Evolutionary conservation across 2,329 filamentous ascomycete genomes (phyloP).

Genomic region (Exophiala sp.): DNA sequence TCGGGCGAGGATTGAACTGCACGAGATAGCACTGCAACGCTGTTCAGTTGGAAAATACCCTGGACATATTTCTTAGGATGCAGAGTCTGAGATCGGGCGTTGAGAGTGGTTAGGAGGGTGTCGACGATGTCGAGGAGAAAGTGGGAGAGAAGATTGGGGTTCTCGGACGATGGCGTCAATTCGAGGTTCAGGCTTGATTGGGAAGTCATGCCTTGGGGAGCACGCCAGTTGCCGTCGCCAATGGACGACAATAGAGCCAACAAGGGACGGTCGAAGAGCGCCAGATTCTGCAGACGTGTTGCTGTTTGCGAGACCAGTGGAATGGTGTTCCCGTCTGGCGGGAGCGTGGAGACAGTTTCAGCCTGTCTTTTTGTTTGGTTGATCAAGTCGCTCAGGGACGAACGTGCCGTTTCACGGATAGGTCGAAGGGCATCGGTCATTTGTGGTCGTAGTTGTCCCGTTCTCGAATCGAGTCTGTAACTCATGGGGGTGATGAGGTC

Average conservation of each 20-base stretch:
- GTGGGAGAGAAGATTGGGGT: slow-evolving; percentile 74
- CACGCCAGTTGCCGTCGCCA: slow-evolving; percentile 83
- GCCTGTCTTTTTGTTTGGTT: slow-evolving; percentile 76
- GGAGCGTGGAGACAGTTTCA: slow-evolving; percentile 62
- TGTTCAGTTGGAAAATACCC: slow-evolving; percentile 90
- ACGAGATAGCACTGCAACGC: slow-evolving; percentile 76
- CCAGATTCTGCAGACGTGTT: slow-evolving; percentile 80
- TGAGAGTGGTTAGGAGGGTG: slow-evolving; percentile 68
- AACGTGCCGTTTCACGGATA: slow-evolving; percentile 85
- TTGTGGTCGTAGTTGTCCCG: slow-evolving; percentile 78
- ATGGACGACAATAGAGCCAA: slow-evolving; percentile 88
- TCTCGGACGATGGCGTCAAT: slow-evolving; percentile 59
- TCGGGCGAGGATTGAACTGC: slow-evolving; percentile 75
- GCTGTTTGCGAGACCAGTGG: slow-evolving; percentile 80
- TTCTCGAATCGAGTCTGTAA: slow-evolving; percentile 73
- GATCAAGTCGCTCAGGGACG: slow-evolving; percentile 75
- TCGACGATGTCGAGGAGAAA: slow-evolving; percentile 91
- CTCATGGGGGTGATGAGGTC: slow-evolving; percentile 82
- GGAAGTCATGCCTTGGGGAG: slow-evolving; percentile 32
- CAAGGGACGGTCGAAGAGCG: slow-evolving; percentile 78
- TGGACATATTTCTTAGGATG: slow-evolving; percentile 74
- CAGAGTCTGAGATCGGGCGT: slow-evolving; percentile 67
- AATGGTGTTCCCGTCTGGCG: slow-evolving; percentile 72
- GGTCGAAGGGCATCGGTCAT: slow-evolving; percentile 84
- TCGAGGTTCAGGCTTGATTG: slow-evolving; percentile 33